A percentile compares a stretch with the other conserved stretches of the same genome.
Evolutionary conservation across 2,329 filamentous ascomycete genomes (phyloP).

Genomic region (Apiospora pterosperma): DNA sequence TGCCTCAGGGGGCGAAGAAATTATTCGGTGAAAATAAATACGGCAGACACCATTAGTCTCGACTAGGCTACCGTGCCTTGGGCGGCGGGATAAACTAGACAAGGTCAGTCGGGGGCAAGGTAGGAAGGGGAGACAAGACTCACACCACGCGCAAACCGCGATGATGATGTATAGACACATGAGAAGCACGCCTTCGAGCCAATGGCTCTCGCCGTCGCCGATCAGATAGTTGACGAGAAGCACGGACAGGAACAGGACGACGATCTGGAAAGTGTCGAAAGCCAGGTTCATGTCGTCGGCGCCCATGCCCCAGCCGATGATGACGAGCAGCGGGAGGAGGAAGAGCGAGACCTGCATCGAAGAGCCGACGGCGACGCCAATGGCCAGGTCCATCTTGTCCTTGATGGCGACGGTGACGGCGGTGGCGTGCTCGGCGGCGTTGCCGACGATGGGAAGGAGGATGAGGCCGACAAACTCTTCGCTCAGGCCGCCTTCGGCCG

Average conservation of each 20-base stretch:
- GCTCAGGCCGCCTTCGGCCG: conserved; percentile 55
- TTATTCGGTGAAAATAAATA: no score
- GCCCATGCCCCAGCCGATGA: conserved; percentile 75
- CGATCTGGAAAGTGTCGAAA: conserved; percentile 87
- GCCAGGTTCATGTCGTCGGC: conserved; percentile 73
- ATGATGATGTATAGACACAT: conserved; percentile 80
- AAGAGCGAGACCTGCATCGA: conserved; percentile 81
- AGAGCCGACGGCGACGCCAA: conserved; percentile 75
- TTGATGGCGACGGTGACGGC: conserved; percentile 77
- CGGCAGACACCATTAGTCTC: no score
- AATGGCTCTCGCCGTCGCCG: conserved; percentile 78
- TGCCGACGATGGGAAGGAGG: conserved; percentile 78
- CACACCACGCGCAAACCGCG: conserved; percentile 63
- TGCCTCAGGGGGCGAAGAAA: no score
- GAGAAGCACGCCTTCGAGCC: conserved; percentile 73
- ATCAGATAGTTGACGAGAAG: conserved; percentile 86
- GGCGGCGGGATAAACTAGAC: neutral
- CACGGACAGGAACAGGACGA: conserved; percentile 78
- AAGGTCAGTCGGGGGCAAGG: neutral
- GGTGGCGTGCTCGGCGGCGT: conserved; percentile 78
- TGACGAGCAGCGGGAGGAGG: conserved; percentile 71
- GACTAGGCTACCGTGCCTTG: neutral
- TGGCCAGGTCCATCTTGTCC: conserved; percentile 83
- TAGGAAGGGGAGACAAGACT: conserved; percentile 25
- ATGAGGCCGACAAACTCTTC: conserved; percentile 79